Evolutionary conservation across 805 yeast genomes (phyloP), one percentile per base, ranked within the genome.

Genomic region (Saccharomycopsis amapae): DNA sequence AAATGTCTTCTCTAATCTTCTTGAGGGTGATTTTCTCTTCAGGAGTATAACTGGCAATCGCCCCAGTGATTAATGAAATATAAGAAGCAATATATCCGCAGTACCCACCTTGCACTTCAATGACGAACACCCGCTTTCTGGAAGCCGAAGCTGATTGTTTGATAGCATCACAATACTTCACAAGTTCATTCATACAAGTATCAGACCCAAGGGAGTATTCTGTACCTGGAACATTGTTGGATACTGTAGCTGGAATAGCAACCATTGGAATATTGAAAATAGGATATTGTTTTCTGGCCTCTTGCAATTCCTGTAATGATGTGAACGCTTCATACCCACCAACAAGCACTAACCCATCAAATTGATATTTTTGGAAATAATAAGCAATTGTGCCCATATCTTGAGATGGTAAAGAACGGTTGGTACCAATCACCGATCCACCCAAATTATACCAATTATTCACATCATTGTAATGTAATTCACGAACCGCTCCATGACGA

Each of bases 241-340:
- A 88, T 53, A 93, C 86, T 2, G 98, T 93, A 2, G 97, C 90
- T 9, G 98, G 98, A 54, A 93, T 73, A 56, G 86, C 78, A 35
- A 85, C 84, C 85, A 90, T 81, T 52, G 98, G 98, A 54, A 93
- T 88, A 64, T 90, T 79, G 69, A 93, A 85, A 24, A 90, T 79
- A 37, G 98, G 97, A 67, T 87, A 93, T 49, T 77, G 68, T 13
- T 62, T 55, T 63, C 96, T 78, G 26, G 93, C 87, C 55, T 73
- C 72, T 56, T 85, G 83, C 54, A 93, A 74, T 68, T 88, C 85
- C 57, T 85, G 78, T 55, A 93, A 73, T 1, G 97, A 78, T 9
- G 73, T 73, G 72, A 81, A 93, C n/a, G 96, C 97, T 71, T 93
- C 98, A 60, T 89, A 93, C 1, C 98, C 98, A 55, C 99, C 99